These are phyloP conservation scores for Fusarium stilboides DNA, from an alignment of 2,329 filamentous ascomycete genomes.

Conservation along the genomic window DNA sequence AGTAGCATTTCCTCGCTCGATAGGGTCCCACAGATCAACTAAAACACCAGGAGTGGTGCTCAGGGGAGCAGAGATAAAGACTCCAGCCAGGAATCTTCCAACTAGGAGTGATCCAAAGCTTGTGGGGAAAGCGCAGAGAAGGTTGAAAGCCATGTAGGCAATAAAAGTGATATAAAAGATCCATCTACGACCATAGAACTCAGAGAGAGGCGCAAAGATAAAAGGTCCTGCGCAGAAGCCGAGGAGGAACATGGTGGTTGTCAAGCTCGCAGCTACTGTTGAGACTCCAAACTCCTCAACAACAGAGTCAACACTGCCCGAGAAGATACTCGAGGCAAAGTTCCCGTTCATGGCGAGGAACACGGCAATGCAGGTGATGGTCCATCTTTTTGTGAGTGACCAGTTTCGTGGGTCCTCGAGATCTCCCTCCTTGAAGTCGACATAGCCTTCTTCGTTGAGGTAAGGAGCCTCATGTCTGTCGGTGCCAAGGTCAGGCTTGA, in stretches of 20 bases:
- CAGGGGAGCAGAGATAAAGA: constrained; percentile 66
- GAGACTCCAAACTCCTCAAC: constrained; percentile 62
- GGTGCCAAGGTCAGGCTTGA: constrained; percentile 14
- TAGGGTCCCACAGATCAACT: constrained; percentile 67
- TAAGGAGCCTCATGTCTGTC: constrained; percentile 52
- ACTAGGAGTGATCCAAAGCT: constrained; percentile 68
- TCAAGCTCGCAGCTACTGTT: constrained; percentile 62
- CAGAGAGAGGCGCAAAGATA: constrained; percentile 70
- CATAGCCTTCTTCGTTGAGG: constrained; percentile 64
- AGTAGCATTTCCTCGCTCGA: constrained; percentile 68
- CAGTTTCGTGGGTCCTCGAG: constrained; percentile 67
- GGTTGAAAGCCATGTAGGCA: constrained; percentile 66
- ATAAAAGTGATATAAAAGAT: constrained; percentile 67
- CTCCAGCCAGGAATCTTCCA: constrained; percentile 70
- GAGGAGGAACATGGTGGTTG: constrained; percentile 69
- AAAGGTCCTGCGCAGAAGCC: constrained; percentile 72
- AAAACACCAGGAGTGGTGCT: constrained; percentile 67
- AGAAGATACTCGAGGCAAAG: constrained; percentile 60
- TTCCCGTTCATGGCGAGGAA: constrained; percentile 69
- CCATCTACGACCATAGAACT: constrained; percentile 70
- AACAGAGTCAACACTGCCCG: constrained; percentile 54
- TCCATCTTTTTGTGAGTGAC: constrained; percentile 57
- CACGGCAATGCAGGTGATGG: constrained; percentile 60
- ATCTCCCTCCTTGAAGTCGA: constrained; percentile 67
- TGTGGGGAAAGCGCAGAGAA: constrained; percentile 68